A percentile compares a stretch with the other conserved stretches of the same genome.
These are phyloP conservation scores for Penicillium roqueforti DNA, from an alignment of 495 filamentous ascomycete genomes.

Conservation along the genomic window DNA sequence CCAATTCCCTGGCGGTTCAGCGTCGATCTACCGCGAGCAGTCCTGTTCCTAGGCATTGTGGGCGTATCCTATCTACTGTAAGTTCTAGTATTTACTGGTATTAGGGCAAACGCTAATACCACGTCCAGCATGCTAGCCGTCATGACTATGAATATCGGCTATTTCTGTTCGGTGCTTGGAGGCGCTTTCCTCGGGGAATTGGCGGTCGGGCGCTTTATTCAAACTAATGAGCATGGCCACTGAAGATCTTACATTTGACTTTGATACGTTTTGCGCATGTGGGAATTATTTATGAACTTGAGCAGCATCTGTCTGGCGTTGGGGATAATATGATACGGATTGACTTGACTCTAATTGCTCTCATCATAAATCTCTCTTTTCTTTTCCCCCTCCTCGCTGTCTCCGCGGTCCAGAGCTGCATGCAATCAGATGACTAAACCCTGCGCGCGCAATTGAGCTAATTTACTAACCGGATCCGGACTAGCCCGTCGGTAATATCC, in stretches of 20 bases:
- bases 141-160: conserved; percentile 97
- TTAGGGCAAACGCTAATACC: conserved; percentile 4
- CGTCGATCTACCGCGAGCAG: conserved; percentile 71
- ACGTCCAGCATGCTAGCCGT: conserved; percentile 84
- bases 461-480: conserved; percentile 24
- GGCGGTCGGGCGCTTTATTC: conserved; percentile 63
- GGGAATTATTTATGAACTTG: not conserved
- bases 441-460: conserved; percentile 32
- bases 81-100: conserved; percentile 26
- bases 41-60: conserved; percentile 60
- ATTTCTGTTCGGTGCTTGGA: conserved; percentile 80
- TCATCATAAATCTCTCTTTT: not conserved
- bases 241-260: conserved; percentile 6
- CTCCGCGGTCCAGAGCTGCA: not conserved
- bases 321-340: not conserved
- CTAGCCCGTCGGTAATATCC: conserved; percentile 11
- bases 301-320: not conserved
- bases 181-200: conserved; percentile 85
- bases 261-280: not conserved
- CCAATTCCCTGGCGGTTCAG: conserved; percentile 68
- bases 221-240: conserved; percentile 29
- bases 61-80: conserved; percentile 88
- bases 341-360: not conserved
- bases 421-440: not conserved
- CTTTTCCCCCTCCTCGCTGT: not conserved